Evolutionary conservation across 2,329 filamentous ascomycete genomes (phyloP), one percentile per base, ranked within the genome.

Genomic region (Lojkania enalia): DNA sequence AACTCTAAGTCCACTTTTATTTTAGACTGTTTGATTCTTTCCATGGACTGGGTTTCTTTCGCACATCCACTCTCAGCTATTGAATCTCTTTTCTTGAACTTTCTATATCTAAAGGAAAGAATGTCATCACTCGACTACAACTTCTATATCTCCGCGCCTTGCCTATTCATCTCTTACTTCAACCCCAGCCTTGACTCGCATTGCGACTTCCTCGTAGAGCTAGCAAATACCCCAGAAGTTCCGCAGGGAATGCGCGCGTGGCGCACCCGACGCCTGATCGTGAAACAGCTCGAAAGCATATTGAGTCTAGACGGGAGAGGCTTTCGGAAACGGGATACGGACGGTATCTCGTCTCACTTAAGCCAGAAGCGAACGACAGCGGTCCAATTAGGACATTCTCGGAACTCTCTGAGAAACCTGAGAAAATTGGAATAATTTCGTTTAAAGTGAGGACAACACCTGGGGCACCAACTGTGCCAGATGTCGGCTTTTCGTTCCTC

Each of bases 291-390:
- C 58, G 57, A 15, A 32, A 44, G 4, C 33, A 36, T 7, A 47
- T 61, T 15, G 40, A 38, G 7, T 42, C 53, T 13, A 20, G 32
- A 25, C 2, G 15, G 11, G 36, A 47, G 2, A 40, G 35, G 7
- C 51, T 63, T 20, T 55, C 47, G 20, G 49, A 51, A 16, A 61
- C 54, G 21, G 64, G 66, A 18, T 63, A 55, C 39, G 64, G 64
- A 1, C 58, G 55, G 0, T 66, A 57, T 32, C 51, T 67, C 2
- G 48, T 68, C 23, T 56, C 52, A 3, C 51, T 65, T 12, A 55
- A 57, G 23, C 45, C 33, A 3, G 0, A 33, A 3, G 23, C 29
- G 18, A 13, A n/a, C 14, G 33, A 38, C 11, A 27, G 12, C 1
- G 12, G 16, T 2, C 20, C 49, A 5, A 39, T 19, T 3, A 32